Evolutionary conservation across 129 eudicot genomes (phyloP), one percentile per base, ranked within the genome.

Genomic region (Centrapalus pauciflorus): DNA sequence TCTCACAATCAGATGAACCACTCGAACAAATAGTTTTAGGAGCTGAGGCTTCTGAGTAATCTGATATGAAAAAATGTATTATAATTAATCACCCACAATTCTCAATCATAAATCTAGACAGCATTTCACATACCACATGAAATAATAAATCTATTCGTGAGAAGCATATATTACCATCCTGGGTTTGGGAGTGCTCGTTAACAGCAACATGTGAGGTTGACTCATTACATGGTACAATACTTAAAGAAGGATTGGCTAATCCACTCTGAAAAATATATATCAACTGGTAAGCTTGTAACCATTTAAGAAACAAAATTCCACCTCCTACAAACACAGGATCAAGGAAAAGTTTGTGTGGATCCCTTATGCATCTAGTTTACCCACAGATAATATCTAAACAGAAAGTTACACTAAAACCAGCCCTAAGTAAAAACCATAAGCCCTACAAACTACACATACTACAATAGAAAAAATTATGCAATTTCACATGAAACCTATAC

Each of bases 1-100:
- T 86, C 20, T 69, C 82, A 52, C 77, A 75, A 9, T 84, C 86
- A 26, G 75, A 60, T 55, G 85, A 82, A 61, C 84, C 81, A 72
- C 72, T 81, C 8, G 84, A 77, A 67, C 61, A 64, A 33, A 77
- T 82, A 43, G 80, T 51, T 74, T 64, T 71, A 45, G 81, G 56
- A 64, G 79, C 95, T 28, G 82, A 83, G 70, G 48, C 73, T 66
- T 81, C 84, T 13, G 89, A 70, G 76, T 66, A 65, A 64, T 69
- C 74, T 32, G 84, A 71, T n/a, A 72, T 75, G 41, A 9, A 73
- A 74, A 34, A 70, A 50, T 6, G 61, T 23, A 73, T 28, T 64
- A 46, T 38, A 33, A 41, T 30, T 24, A 41, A 59, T 7, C 30
- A 33, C 7, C 19, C 4, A 51, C 19, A 35, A 45, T 24, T 29